Evolutionary conservation across 495 filamentous ascomycete genomes (phyloP).

Genomic region (Tuber borchii): DNA sequence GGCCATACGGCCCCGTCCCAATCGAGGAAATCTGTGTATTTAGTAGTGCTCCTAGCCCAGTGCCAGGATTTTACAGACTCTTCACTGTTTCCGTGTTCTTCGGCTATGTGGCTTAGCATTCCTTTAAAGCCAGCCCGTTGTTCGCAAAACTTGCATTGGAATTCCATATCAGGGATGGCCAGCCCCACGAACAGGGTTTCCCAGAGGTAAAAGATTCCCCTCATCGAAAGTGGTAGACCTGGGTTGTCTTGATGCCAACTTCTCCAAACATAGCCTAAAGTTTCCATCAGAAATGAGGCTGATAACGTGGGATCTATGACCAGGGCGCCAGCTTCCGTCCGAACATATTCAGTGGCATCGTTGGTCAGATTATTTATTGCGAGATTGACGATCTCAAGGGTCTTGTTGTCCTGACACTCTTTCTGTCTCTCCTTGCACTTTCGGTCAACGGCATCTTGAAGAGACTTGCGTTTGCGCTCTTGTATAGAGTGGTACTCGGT

Average conservation of each 20-base stretch:
- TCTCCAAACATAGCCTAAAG: constrained; percentile 27
- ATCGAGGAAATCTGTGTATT: constrained; percentile 6
- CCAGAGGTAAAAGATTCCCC: constrained; percentile 29
- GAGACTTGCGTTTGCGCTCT: constrained; percentile 11
- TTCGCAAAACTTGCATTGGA: constrained; percentile 27
- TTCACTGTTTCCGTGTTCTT: constrained; percentile 20
- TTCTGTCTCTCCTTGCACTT: constrained; percentile 5
- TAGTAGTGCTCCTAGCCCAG: constrained; percentile 13
- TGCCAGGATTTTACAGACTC: constrained; percentile 15
- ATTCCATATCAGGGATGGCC: constrained; percentile 7
- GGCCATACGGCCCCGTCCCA: constrained; percentile 33
- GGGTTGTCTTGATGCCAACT: constrained; percentile 23
- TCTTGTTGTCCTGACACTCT: constrained; percentile 14
- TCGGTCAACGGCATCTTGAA: constrained; percentile 6
- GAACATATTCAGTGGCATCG: constrained; percentile 18
- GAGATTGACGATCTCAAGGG: constrained; percentile 16
- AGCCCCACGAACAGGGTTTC: constrained; percentile 22
- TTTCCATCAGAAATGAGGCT: constrained; percentile 27
- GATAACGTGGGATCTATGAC: constrained; percentile 6
- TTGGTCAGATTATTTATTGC: constrained; percentile 27
- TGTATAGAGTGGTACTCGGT: constrained; percentile 17
- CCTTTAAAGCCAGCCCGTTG: constrained; percentile 20
- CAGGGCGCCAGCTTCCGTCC: constrained; percentile 20
- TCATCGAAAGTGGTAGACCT: constrained; percentile 14
- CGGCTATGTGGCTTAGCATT: constrained; percentile 23